Base-by-base conservation (phyloP, 495 filamentous ascomycete genomes). In the Annulohypoxylon stygium region DNA sequence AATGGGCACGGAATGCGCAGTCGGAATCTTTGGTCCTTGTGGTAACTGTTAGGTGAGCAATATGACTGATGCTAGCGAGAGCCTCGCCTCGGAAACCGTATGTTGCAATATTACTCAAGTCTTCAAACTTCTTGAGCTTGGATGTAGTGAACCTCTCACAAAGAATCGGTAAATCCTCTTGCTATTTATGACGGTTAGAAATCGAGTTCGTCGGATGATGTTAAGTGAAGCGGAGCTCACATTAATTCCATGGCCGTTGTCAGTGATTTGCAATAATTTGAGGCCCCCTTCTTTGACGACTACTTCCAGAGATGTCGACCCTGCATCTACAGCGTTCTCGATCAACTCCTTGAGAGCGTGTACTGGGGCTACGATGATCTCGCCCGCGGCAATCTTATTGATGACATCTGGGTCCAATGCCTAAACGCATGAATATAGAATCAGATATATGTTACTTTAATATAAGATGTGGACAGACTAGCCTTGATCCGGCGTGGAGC, bases 341-440 rank as follows among this genome's bases (percentile, higher is more conserved):
- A 98, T 97, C 53, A 99, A 84, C 80, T 99, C 97, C 83, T 99
- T 99, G 34, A 99, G 82, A 18, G 97, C 97, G 78, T 99, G 93
- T 67, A 98, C 94, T 23, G 97, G 97, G 10, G 97, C 96, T 59
- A 98, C 94, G 60, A 99, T 98, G 69, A 98, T 99, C 78, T 99
- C 97, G 14, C 97, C 97, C n/a, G 97, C 97, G 7, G 97, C 97
- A 74, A 99, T 99, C 82, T 98, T 98, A 83, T 98, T 98, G 65
- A 98, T 93, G 45, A 99, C 97, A 85, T 97, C 94, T 76, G 93
- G 91, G 78, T 97, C 92, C 16, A 99, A 88, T 30, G 94, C 91
- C 93, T 97, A 61, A 7, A 57, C 23, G 25, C 3, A 12, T 57
- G 53, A 33, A 43, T 66, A 9, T 11, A 62, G 57, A 41, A 66